Evolutionary conservation across 495 filamentous ascomycete species (phyloP).

Genomic region (Cercophora scortea): DNA sequence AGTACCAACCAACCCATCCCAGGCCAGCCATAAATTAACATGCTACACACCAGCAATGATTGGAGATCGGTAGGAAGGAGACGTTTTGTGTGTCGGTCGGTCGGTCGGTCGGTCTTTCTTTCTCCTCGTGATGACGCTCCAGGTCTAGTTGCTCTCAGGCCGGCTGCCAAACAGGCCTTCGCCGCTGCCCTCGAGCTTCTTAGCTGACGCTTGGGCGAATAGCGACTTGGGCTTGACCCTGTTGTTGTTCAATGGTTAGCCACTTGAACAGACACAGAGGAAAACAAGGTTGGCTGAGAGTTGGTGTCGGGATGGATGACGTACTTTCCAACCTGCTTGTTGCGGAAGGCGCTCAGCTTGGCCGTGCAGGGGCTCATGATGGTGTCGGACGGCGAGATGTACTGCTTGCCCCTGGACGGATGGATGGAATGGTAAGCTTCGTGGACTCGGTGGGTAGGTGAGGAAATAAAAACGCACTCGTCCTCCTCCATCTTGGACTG

Average conservation of each 20-base stretch:
- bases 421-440: neutral
- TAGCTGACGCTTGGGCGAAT: conserved; percentile 52
- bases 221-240: conserved; percentile 57
- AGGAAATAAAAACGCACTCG: conserved; percentile 42
- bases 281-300: no score
- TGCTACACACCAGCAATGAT: no score
- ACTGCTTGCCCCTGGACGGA: conserved; percentile 44
- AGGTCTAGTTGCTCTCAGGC: neutral
- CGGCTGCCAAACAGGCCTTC: conserved; percentile 16
- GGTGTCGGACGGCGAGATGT: conserved; percentile 86
- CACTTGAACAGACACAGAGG: no score
- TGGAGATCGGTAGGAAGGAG: no score
- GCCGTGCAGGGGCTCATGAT: conserved; percentile 92
- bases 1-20: no score
- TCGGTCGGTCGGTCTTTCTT: neutral
- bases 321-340: conserved; percentile 68
- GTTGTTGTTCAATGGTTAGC: no score
- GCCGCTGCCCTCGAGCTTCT: conserved; percentile 43
- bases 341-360: conserved; percentile 78
- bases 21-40: no score
- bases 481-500: conserved; percentile 63
- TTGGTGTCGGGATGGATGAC: no score
- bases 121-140: no score
- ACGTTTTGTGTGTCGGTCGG: no score
- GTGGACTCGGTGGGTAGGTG: neutral